Evolutionary conservation across 2,329 filamentous ascomycete genomes (phyloP).

Genomic region (Dothidotthia symphoricarpi): DNA sequence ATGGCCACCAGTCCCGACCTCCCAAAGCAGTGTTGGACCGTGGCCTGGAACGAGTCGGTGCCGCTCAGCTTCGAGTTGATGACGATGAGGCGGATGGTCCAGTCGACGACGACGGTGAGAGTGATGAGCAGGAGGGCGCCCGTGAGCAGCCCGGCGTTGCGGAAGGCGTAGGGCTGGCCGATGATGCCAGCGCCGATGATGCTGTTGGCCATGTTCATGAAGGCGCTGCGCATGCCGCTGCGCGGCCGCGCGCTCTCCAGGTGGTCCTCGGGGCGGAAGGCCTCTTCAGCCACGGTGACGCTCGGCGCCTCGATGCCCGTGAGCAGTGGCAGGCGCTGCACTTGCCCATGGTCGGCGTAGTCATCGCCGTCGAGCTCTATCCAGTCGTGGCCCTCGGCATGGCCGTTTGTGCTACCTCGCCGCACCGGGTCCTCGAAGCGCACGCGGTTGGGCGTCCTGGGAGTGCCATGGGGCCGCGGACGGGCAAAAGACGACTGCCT

Average conservation of each 20-base stretch:
- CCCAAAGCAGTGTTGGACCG: constrained; percentile 93
- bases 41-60: constrained; percentile 90
- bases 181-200: constrained; percentile 80
- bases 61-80: constrained; percentile 97
- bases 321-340: constrained; percentile 66
- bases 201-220: constrained; percentile 99
- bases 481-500: constrained; percentile 50
- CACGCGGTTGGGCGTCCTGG: constrained; percentile 69
- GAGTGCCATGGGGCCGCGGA: constrained; percentile 50
- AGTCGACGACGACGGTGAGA: constrained; percentile 85
- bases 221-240: constrained; percentile 80
- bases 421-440: constrained; percentile 59
- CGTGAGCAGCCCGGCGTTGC: constrained; percentile 80
- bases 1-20: constrained; percentile 85
- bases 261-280: constrained; percentile 57
- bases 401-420: constrained; percentile 39
- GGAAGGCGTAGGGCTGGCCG: constrained; percentile 90
- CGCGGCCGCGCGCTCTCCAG: constrained; percentile 69
- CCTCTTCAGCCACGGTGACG: constrained; percentile 64
- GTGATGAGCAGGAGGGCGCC: constrained; percentile 74
- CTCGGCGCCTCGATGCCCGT: constrained; percentile 82
- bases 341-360: constrained; percentile 50
- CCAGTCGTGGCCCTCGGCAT: constrained; percentile 37
- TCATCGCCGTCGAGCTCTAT: constrained; percentile 59
- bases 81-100: constrained; percentile 96